Base-by-base conservation (phyloP, 768 basidiomycete species). In the Tulasnella calospora region DNA sequence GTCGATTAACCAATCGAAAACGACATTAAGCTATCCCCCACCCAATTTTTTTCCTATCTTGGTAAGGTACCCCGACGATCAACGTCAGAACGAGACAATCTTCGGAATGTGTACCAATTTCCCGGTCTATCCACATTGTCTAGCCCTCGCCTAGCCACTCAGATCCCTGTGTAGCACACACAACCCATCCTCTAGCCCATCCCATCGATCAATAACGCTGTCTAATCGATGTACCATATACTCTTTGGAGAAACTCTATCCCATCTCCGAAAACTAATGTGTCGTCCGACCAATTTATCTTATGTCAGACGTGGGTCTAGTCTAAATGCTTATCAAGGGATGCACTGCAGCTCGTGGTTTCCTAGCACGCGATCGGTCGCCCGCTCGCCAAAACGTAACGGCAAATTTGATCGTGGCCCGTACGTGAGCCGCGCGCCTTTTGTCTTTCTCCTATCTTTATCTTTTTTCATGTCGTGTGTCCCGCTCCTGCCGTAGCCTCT, bases 301-400 rank as follows among this genome's bases (percentile, higher is more conserved):
- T 46, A 46, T 46, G 46, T 23, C 17, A 51, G 21, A 51, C 21
- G 10, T 1, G 7, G 30, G 0, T 27, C 61, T 33, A 67, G 61
- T 67, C 61, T 67, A 67, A 67, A 67, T 67, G 61, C 61, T 67
- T 67, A 67, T 67, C 61, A 23, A 51, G 57, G 57, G 61, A 30
- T 67, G 61, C 61, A 67, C n/a, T 67, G 17, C 3, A 23, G 47
- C 21, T 2, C 23, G 47, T 5, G 23, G 19, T 23, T 51, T 41
- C 6, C 47, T 2, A 67, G 61, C 61, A 67, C 61, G 61, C 61
- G 61, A 67, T 67, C 61, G 61, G 47, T 51, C 21, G 61, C 7
- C 41, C 41, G 13, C n/a, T 55, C n/a, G 21, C 21, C 15, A 67
- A 27, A 33, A 33, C 61, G 61, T 67, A 51, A 51, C 47, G 47